Evolutionary conservation across 768 basidiomycete species (phyloP).

Genomic region (Agaricus blazei): DNA sequence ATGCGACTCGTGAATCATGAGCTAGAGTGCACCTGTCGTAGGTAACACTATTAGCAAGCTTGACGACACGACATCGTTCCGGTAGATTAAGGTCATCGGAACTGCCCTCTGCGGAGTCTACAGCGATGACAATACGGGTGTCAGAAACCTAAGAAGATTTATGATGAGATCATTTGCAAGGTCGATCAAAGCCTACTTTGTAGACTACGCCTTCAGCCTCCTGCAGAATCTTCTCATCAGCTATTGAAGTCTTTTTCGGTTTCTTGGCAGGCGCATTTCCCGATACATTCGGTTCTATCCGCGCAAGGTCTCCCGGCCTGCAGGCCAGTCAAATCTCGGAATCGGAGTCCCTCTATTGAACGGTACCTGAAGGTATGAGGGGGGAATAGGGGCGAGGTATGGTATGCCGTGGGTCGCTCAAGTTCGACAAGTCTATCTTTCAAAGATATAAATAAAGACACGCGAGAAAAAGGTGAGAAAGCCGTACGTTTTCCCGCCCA

Average conservation of each 20-base stretch:
- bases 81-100: conserved; percentile 73
- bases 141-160: conserved; percentile 60
- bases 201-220: conserved; percentile 81
- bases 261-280: conserved; percentile 33
- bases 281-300: conserved; percentile 69
- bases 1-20: background rate
- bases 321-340: conserved; percentile 10
- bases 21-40: conserved; percentile 61
- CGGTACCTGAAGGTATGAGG: conserved; percentile 79
- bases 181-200: conserved; percentile 41
- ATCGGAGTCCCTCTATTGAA: background rate
- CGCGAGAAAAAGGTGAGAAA: background rate
- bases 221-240: conserved; percentile 31
- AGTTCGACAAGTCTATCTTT: conserved; percentile 76
- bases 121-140: conserved; percentile 74
- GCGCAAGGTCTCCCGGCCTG: conserved; percentile 86
- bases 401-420: conserved; percentile 77
- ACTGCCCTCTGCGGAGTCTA: conserved; percentile 56
- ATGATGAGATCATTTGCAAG: conserved; percentile 1
- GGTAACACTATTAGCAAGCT: conserved; percentile 89
- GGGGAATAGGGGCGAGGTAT: conserved; percentile 65
- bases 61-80: conserved; percentile 79
- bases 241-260: conserved; percentile 33
- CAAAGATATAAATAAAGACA: conserved; percentile 17
- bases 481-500: conserved; percentile 86